Evolutionary conservation across 140 eudicot genomes (phyloP), one percentile per base, ranked within the genome.

Genomic region (Stevia rebaudiana): DNA sequence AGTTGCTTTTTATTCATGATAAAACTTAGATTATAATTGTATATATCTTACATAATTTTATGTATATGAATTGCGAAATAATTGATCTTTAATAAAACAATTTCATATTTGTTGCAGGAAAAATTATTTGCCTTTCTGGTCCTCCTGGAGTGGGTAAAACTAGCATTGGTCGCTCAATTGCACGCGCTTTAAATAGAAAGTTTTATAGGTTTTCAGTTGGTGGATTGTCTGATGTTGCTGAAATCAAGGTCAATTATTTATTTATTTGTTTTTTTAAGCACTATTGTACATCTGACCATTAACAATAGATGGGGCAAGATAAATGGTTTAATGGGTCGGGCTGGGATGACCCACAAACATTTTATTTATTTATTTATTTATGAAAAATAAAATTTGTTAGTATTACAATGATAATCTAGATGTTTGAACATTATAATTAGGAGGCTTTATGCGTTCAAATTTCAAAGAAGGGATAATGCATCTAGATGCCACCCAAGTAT

Each of bases 141-240:
- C 97, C 97, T 33, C 97, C 97, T 67, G 95, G 97, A 62, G 97
- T 89, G 53, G 97, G 97, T 46, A 89, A 89, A 74, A 89, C 97
- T 10, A 89, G 95, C 80, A 89, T 89, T 65, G 97, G 95, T 17
- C 95, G 97, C 69, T 89, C 97, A 61, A 81, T 89, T 76, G 97
- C 97, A 35, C 90, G 95, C 53, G 97, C 97, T 42, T 78, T 89
- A 79, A 89, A 89, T 68, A 89, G 97, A 65, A 83, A 89, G 46
- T 89, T 86, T 54, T 85, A 83, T 63, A 72, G 97, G 70, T 89
- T 86, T 68, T 89, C 95, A 11, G 97, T 89, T 79, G 97, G 97
- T 55, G 97, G 97, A 61, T 72, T 89, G 61, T 86, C 97, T 70
- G 97, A 89, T 77, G 95, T 89, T 68, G 95, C 97, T 59, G 95